These are phyloP conservation scores for Calendula officinalis DNA, from an alignment of 129 eudicot species.

Conservation along the genomic window DNA sequence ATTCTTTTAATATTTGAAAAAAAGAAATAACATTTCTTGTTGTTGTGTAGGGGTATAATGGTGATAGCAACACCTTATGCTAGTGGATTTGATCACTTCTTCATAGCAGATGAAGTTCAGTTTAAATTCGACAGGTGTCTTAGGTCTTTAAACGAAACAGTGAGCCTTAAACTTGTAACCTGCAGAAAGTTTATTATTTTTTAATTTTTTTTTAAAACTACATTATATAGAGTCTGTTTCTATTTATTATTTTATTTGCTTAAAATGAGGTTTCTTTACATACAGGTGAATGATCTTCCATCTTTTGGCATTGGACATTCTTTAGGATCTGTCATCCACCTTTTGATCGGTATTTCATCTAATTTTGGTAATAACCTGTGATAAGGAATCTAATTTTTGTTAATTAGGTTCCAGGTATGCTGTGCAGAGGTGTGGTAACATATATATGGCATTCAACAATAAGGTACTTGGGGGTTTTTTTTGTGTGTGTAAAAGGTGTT, in stretches of 20 bases:
- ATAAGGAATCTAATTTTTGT: background rate
- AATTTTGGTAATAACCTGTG: background rate
- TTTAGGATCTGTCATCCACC: conserved; percentile 90
- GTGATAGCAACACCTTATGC: conserved; percentile 98
- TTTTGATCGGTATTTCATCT: conserved; percentile 63
- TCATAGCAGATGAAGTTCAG: conserved; percentile 95
- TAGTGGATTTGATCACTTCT: conserved; percentile 97
- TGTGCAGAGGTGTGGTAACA: conserved; percentile 80
- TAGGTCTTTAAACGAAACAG: conserved; percentile 66
- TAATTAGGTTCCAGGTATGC: conserved; percentile 92
- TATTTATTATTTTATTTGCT: background rate
- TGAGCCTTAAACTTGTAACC: conserved; percentile 39
- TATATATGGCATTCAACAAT: conserved; percentile 82
- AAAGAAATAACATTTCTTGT: conserved; percentile 16
- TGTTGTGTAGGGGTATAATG: conserved; percentile 63
- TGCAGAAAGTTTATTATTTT: conserved; percentile 6
- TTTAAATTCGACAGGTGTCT: conserved; percentile 86
- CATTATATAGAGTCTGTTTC: background rate
- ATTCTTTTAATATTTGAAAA: background rate
- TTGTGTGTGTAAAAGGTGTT: conserved; percentile 4
- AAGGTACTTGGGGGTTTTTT: conserved; percentile 53
- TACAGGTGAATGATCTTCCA: conserved; percentile 76
- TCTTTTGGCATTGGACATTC: conserved; percentile 97
- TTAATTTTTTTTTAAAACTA: background rate
- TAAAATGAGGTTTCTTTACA: conserved; percentile 12